Evolutionary conservation across 306 rosid genomes (phyloP).

Genomic region (Begonia masoniana): DNA sequence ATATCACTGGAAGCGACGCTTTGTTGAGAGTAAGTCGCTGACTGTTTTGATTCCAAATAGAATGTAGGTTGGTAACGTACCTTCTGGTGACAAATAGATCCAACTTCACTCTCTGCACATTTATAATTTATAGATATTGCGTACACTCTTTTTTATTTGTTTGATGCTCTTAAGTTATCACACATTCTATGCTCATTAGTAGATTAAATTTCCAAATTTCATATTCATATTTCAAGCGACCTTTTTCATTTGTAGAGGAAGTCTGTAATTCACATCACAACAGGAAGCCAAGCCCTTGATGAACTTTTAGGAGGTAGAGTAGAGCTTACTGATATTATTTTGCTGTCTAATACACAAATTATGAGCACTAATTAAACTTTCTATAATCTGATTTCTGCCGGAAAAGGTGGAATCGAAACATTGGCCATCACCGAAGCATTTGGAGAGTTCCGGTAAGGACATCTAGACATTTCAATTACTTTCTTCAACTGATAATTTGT

Average conservation of each 20-base stretch:
- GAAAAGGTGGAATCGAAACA: constrained; percentile 83
- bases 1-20: constrained; percentile 85
- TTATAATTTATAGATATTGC: too few species aligned
- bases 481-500: too few species aligned
- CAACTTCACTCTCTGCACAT: too few species aligned
- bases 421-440: constrained; percentile 81
- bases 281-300: constrained; percentile 96
- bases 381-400: not conserved
- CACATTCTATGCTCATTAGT: too few species aligned
- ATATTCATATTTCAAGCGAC: constrained; percentile 7
- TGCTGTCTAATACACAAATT: not conserved
- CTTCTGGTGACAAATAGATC: too few species aligned
- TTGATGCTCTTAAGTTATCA: too few species aligned
- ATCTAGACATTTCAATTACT: not conserved
- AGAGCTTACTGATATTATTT: constrained; percentile 8
- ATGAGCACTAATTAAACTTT: too few species aligned
- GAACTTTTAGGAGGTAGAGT: constrained; percentile 83
- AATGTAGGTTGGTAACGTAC: too few species aligned
- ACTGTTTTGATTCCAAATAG: too few species aligned
- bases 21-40: constrained; percentile 46
- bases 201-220: too few species aligned
- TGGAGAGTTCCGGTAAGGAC: constrained; percentile 82
- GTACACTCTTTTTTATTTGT: too few species aligned
- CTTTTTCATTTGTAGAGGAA: constrained; percentile 38
- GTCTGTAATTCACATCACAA: constrained; percentile 66